Evolutionary conservation across 345 rosid genomes (phyloP), one percentile per base, ranked within the genome.

Genomic region (Linum tenue): DNA sequence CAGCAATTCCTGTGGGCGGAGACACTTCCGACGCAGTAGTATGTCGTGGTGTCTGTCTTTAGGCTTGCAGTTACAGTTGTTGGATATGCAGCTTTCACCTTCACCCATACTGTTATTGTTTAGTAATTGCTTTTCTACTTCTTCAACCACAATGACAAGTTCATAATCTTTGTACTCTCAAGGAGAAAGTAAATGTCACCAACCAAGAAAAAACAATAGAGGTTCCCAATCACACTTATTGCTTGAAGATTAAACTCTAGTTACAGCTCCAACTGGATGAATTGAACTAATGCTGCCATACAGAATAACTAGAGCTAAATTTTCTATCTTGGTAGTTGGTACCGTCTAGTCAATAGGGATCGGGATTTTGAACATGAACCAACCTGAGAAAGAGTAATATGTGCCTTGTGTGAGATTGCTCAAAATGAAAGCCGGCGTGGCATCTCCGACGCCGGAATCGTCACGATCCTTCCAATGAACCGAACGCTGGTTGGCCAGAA

Each of bases 381-480:
- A 77, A 90, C 97, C 72, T 78, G 97, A 92, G 74, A 92, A 86
- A 64, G 86, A 84, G 71, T 85, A 90, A 43, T 79, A 69, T 70
- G 73, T 82, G 73, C 77, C 80, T 35, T 60, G 67, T 1, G 78
- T 75, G 55, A 86, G 91, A 70, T 85, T 84, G 66, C 71, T 81
- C 69, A 89, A 50, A 31, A 76, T 17, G 55, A 86, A 77, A 70
- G 90, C 82, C 9, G 90, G 86, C 5, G 84, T 70, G 62, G 72
- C 75, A 56, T 60, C 56, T 70, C 63, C 71, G 39, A 35, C 40
- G 2, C 72, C 64, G 31, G 68, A 57, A 17, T 63, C 14, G 16
- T 39, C 37, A 12, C 5, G 50, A 61, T 5, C 16, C 16, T 41
- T 55, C 2, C 7, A 37, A 31, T 50, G n/a, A 59, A 15, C 15